phyloP scores from a whole-genome alignment of 176 grass and related monocot species.

The Ampelocalamus luodianensis region DNA sequence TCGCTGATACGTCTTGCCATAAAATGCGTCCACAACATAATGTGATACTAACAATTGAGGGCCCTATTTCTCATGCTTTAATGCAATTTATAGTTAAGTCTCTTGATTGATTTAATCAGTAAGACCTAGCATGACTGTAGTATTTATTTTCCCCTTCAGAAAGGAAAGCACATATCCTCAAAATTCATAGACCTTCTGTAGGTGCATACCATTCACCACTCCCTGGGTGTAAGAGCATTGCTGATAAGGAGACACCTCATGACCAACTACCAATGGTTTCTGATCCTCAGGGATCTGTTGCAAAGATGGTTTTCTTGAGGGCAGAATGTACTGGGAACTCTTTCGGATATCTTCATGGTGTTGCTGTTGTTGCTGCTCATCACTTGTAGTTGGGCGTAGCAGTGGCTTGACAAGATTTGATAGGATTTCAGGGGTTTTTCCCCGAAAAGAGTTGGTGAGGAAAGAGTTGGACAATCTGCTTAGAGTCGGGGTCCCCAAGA shows the following conservation, averaged over 20 bases:
- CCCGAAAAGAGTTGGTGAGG: constrained; percentile 64
- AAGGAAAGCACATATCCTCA: not conserved
- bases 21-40: no score
- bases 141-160: not conserved
- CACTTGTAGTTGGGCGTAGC: constrained; percentile 48
- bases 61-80: not conserved
- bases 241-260: constrained; percentile 48
- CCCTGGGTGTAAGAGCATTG: constrained; percentile 71
- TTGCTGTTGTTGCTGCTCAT: constrained; percentile 51
- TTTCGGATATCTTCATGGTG: constrained; percentile 63
- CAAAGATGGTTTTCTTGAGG: constrained; percentile 71
- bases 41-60: constrained; percentile 2
- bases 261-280: constrained; percentile 39
- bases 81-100: not conserved
- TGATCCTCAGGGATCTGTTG: constrained; percentile 76
- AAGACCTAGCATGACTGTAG: not conserved
- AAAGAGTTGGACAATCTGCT: constrained; percentile 86
- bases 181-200: not conserved
- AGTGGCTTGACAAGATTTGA: constrained; percentile 71
- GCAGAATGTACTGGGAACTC: constrained; percentile 70
- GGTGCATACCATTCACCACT: constrained; percentile 68
- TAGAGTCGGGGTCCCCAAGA: constrained; percentile 74
- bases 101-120: not conserved
- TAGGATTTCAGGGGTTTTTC: constrained; percentile 71
- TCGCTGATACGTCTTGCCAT: no score